Evolutionary conservation across 441 rosid genomes (phyloP).

Genomic region (Mallotus repandus): DNA sequence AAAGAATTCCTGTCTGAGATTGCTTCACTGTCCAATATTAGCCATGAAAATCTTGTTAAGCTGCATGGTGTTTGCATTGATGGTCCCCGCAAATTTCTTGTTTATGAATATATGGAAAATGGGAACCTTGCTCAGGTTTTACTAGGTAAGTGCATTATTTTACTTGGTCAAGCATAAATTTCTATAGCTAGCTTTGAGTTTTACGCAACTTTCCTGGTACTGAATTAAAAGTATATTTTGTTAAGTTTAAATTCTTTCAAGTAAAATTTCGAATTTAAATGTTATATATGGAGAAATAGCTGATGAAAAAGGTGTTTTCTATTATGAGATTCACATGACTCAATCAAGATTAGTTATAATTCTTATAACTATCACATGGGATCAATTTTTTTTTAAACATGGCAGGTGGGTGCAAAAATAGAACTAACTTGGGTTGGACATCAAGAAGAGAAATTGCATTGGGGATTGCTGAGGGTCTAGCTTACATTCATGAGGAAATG

Average conservation of each 20-base stretch:
- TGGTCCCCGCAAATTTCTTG: constrained; percentile 47
- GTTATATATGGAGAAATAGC: no score
- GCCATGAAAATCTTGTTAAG: constrained; percentile 51
- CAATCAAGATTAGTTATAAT: no score
- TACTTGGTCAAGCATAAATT: no score
- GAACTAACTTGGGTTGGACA: constrained; percentile 35
- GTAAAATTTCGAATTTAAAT: no score
- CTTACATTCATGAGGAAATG: constrained; percentile 67
- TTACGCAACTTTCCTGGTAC: no score
- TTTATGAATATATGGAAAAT: constrained; percentile 62
- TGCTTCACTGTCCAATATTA: constrained; percentile 38
- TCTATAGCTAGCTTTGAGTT: no score
- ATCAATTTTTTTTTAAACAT: not conserved
- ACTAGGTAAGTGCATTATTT: constrained; percentile 23
- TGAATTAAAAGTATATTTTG: no score
- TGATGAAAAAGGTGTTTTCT: no score
- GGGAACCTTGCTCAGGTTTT: constrained; percentile 40
- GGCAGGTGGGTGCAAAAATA: constrained; percentile 28
- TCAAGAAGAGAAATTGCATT: constrained; percentile 55
- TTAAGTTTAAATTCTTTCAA: no score
- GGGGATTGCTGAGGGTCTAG: constrained; percentile 71
- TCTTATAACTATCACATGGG: no score
- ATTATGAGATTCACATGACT: no score
- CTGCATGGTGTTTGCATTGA: constrained; percentile 45
- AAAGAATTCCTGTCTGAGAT: constrained; percentile 46